Evolutionary conservation across 257 asterid genomes (phyloP), one percentile per base, ranked within the genome.

Genomic region (Eucommia ulmoides): DNA sequence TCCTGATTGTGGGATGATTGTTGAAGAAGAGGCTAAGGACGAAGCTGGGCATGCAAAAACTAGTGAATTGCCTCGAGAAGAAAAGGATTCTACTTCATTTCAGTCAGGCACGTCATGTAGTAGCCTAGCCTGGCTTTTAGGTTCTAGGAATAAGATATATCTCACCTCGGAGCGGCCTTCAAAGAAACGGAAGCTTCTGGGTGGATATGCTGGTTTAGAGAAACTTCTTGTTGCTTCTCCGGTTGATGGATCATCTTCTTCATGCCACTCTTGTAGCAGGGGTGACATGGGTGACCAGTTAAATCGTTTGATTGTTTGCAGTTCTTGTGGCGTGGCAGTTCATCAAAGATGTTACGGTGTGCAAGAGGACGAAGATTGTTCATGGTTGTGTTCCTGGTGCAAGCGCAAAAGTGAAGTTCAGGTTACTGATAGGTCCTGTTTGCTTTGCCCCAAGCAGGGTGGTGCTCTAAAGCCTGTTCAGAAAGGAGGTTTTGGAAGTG

Each of bases 301-400:
- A 77, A 91, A 91, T 65, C 64, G 74, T 60, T 69, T 86, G 73
- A 72, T 83, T 14, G 62, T 69, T 61, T 91, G 96, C 65, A 59
- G 68, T 70, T 68, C 89, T 42, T 91, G 99, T 62, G 74, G 71
- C 18, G 70, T 83, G 81, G 74, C 75, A 50, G 96, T 86, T 61
- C 99, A 91, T 69, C 92, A 77, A 68, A 78, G 87, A 71, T 91
- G 99, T 65, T 91, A 91, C 58, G 96, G 99, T n/a, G 84, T 86
- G 63, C 84, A 81, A 64, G 93, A 75, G 63, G 93, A 81, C 62
- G 82, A 67, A 7, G 88, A 74, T 33, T 70, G 71, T 46, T 73
- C 75, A 23, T 91, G 96, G 96, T 42, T 70, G 59, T 91, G 99
- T 68, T 77, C 99, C 17, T 86, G 95, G 96, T 91, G 99, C 65